A percentile compares a stretch with the other conserved stretches of the same genome.
Conservation (phyloP, 179 eudicot genomes). For the Spergularia azorica region DNA sequence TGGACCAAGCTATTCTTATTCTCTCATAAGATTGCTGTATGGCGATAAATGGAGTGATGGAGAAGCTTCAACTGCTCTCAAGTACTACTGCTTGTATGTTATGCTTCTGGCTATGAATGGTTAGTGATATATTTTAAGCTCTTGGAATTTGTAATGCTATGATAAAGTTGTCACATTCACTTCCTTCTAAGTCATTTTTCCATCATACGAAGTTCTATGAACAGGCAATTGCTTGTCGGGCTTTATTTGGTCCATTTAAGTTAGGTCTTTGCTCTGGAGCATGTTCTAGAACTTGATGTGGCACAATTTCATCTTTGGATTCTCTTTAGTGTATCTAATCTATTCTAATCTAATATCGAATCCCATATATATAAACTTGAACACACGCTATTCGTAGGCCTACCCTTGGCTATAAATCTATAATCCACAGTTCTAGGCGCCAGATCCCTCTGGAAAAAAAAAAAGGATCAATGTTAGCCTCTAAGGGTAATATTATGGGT, state of each 20-base stretch:
- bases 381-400: no score
- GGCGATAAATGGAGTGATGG: constrained; percentile 99
- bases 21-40: constrained; percentile 84
- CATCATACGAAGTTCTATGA: background rate
- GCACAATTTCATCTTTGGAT: background rate
- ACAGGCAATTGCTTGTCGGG: background rate
- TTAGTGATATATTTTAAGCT: constrained; percentile 30
- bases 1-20: constrained; percentile 97
- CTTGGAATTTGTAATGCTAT: no score
- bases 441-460: no score
- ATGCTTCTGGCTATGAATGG: constrained; percentile 89
- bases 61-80: constrained; percentile 92
- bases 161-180: constrained; percentile 2
- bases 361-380: no score
- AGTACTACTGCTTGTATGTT: constrained; percentile 81
- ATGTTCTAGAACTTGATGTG: background rate
- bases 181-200: background rate
- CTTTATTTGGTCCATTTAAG: background rate
- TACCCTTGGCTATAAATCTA: no score
- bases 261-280: background rate
- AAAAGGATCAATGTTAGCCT: no score
- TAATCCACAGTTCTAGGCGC: no score
- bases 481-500: no score
- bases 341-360: no score
- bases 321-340: background rate